Conservation (phyloP, 129 eudicot species). For the Scalesia atractyloides region DNA sequence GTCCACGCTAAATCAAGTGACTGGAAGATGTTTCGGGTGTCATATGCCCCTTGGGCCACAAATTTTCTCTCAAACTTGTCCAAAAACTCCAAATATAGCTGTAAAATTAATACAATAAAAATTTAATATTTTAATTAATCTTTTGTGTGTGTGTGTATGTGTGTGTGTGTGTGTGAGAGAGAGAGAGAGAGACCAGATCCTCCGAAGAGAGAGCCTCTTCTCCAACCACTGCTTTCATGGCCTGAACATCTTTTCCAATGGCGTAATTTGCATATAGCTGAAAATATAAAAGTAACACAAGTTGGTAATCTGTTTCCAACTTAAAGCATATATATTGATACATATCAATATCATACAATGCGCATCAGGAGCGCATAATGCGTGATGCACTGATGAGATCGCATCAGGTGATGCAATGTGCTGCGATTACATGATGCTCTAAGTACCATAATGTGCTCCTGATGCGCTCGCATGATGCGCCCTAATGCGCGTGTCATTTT, state of each 20-base stretch:
- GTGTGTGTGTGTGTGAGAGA: constrained; percentile 11
- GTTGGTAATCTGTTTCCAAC: background rate
- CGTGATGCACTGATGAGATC: too few relatives aligned
- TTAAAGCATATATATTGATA: background rate
- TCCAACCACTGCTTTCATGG: constrained; percentile 99
- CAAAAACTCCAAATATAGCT: constrained; percentile 91
- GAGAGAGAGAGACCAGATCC: constrained; percentile 66
- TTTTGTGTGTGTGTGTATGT: background rate
- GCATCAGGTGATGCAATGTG: too few relatives aligned
- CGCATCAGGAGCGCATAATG: too few relatives aligned
- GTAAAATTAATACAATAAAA: constrained; percentile 10
- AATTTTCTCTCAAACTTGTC: constrained; percentile 99
- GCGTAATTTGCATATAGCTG: constrained; percentile 98
- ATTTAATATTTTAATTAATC: background rate
- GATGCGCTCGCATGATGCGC: too few relatives aligned
- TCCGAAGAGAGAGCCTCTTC: constrained; percentile 99
- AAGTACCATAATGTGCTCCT: too few relatives aligned
- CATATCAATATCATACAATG: background rate
- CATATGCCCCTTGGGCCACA: constrained; percentile 97
- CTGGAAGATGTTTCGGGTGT: constrained; percentile 95
- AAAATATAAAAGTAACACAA: background rate
- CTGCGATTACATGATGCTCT: too few relatives aligned
- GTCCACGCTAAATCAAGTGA: constrained; percentile 99
- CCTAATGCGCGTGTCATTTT: too few relatives aligned
- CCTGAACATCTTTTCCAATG: constrained; percentile 97